phyloP scores from a whole-genome alignment of 305 asterid species.

The Fraxinus angustifolia region DNA sequence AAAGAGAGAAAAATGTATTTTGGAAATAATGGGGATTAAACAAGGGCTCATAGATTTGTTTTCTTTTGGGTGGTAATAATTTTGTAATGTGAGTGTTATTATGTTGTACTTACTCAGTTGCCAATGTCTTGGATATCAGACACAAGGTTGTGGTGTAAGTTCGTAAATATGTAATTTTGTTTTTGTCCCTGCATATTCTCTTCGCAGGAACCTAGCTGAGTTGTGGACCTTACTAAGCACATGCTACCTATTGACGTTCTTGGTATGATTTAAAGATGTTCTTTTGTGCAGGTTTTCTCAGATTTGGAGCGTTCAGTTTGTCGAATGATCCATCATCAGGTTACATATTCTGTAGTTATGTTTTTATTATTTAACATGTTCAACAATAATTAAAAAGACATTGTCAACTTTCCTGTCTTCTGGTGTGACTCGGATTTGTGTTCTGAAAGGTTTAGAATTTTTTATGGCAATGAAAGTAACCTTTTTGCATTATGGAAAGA shows the following conservation, averaged over 20 bases:
- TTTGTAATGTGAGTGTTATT: neutral
- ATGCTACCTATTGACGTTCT: constrained; percentile 14
- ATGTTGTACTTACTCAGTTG: neutral
- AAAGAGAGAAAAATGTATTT: neutral
- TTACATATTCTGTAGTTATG: constrained; percentile 27
- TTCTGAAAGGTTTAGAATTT: neutral
- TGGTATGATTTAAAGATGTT: constrained; percentile 16
- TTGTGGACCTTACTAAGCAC: constrained; percentile 4
- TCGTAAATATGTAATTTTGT: neutral
- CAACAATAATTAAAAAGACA: constrained; percentile 1
- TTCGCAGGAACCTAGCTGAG: constrained; percentile 5
- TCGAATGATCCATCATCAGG: constrained; percentile 98
- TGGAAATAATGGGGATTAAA: neutral
- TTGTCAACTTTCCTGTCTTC: neutral
- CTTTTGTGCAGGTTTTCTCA: constrained; percentile 73
- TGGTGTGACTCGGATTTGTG: constrained; percentile 17
- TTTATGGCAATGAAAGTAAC: constrained; percentile 3
- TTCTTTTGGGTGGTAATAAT: neutral
- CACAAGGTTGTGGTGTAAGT: neutral
- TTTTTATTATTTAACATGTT: constrained; percentile 10
- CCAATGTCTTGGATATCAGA: constrained; percentile 6
- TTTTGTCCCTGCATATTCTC: neutral
- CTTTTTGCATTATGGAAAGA: constrained; percentile 1
- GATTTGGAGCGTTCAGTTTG: constrained; percentile 99
- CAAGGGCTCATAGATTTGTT: neutral